Evolutionary conservation across 2,329 filamentous ascomycete species (phyloP), one percentile per base, ranked within the genome.

Genomic region (Beauveria varroae): DNA sequence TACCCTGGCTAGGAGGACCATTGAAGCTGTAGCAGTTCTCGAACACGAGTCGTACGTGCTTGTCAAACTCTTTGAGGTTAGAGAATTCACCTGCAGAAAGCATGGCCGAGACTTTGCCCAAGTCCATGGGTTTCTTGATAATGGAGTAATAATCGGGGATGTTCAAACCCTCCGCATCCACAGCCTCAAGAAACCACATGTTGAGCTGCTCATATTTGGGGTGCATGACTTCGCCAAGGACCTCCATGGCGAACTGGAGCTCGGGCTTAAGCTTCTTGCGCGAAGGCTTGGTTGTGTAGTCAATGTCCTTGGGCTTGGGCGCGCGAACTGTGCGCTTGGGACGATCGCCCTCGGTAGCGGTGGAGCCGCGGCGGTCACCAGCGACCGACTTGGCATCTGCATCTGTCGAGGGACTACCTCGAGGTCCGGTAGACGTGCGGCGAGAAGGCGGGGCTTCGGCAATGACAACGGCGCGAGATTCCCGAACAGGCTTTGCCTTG

Each of bases 41-140:
- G 69, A 97, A 88, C 66, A 98, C 93, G 61, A 92, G 83, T 54
- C 86, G 83, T 60, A 96, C 84, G 69, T 96, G 93, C 62, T 83
- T 83, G 69, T 96, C 89, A 67, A 98, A 91, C 51, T 97, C 93
- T 72, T 91, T 92, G 1, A 90, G 82, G 61, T 82, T 91, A 66
- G 86, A 83, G 70, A 98, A 98, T 61, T 91, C 85, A 28, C 92
- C 91, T 14, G 80, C 80, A 67, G 88, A 85, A 46, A 97, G 80
- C 74, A 96, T 96, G 47, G 81, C 81, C 41, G 84, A 80, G 70
- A 96, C 89, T n/a, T 91, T 96, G 18, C 83, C 81, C 55, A 97
- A 80, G 72, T 99, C 93, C 93, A 98, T 99, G 0, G 95, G 95
- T 72, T 93, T 91, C 79, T 96, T 98, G 76, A 99, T 92, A 64